Evolutionary conservation across 2,329 filamentous ascomycete species (phyloP), one percentile per base, ranked within the genome.

Genomic region (Chaetothyriales sp.): DNA sequence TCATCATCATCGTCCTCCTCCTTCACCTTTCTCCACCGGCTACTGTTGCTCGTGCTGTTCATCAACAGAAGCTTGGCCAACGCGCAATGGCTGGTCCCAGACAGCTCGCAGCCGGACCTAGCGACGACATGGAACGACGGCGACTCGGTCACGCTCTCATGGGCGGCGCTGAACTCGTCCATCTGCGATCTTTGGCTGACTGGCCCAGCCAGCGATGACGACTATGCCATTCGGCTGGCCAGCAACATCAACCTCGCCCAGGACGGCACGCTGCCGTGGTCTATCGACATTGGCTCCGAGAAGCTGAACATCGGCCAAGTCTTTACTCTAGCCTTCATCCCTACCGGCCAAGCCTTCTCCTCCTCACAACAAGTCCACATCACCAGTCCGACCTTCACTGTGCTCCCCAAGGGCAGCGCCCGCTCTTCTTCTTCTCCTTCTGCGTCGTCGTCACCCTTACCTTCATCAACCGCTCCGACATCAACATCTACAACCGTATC

Each of bases 11-110:
- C 22, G 3, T 25, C 22, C 22, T 25, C 22, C 22, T 3, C 22
- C 22, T 6, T 25, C 15, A 15, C 32, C 32, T 5, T 39, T 4
- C 9, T 39, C 10, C 32, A 39, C 12, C 32, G 9, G 18, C 42
- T n/a, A 36, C 32, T 36, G n/a, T 12, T 15, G 10, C 32, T 18
- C 8, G 44, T n/a, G 42, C 32, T 36, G 10, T 15, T 18, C 22
- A 42, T 50, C 22, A 25, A 6, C 22, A 25, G 22, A 62, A 62
- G 0, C 72, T 72, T 0, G 62, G 60, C 4, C 64, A 66, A 25
- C 58, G 60, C n/a, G 15, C 48, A 43, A 18, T 49, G 48, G 48
- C 43, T n/a, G 22, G 44, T 49, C 20, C 48, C 48, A 12, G 39
- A 49, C 2, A 28, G 48, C 12, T 18, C 39, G 18, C 18, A 44